Conservation (phyloP, 2,329 filamentous ascomycete species). For the Rachicladosporium sp. region DNA sequence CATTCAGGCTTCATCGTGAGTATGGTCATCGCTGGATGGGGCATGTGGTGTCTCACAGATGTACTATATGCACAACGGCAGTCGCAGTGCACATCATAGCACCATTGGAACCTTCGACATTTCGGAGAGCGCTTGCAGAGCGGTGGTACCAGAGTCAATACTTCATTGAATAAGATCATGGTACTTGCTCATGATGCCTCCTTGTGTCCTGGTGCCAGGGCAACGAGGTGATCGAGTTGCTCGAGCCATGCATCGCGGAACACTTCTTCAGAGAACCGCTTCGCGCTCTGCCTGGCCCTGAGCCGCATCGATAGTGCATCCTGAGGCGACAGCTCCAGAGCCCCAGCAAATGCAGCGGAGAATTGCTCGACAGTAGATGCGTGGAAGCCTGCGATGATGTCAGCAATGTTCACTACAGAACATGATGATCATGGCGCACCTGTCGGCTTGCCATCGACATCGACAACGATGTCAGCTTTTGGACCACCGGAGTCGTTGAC, state of each 20-base stretch:
- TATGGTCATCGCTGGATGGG: too few relatives aligned
- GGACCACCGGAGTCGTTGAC: conserved; percentile 91
- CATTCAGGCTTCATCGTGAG: too few relatives aligned
- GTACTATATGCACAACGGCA: too few relatives aligned
- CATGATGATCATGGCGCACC: conserved; percentile 37
- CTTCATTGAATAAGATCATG: too few relatives aligned
- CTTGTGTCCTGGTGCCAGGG: conserved; percentile 4
- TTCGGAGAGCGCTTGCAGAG: too few relatives aligned
- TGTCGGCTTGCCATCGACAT: conserved; percentile 64
- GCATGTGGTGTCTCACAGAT: too few relatives aligned
- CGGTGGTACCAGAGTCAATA: too few relatives aligned
- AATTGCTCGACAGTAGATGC: conserved; percentile 70
- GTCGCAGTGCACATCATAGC: too few relatives aligned
- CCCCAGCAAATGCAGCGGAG: conserved; percentile 66
- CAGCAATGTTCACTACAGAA: conserved; percentile 6
- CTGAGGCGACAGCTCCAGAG: conserved; percentile 49
- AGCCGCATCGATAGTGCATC: conserved; percentile 63
- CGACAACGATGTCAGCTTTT: conserved; percentile 81
- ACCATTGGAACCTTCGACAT: too few relatives aligned
- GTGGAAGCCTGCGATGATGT: conserved; percentile 56
- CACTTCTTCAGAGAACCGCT: conserved; percentile 75
- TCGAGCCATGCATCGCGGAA: conserved; percentile 69
- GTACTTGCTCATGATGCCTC: too few relatives aligned
- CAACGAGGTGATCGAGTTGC: conserved; percentile 62
- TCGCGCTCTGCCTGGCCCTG: conserved; percentile 64